Evolutionary conservation across 2,329 filamentous ascomycete species (phyloP).

Genomic region (Lomentospora prolificans): DNA sequence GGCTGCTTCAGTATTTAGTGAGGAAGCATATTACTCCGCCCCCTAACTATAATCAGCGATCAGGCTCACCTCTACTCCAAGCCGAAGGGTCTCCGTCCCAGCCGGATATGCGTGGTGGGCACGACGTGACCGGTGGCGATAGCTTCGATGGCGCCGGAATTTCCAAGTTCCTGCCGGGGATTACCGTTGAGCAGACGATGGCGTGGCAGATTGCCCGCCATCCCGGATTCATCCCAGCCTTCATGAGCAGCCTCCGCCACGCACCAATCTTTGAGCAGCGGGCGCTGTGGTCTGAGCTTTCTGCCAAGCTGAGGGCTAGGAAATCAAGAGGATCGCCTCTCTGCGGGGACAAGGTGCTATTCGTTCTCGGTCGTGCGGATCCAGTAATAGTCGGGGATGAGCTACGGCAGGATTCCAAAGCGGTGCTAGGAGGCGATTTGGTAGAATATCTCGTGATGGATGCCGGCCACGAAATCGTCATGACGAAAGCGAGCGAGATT

Average conservation of each 20-base stretch:
- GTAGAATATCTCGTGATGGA: conserved; percentile 47
- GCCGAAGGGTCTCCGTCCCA: conserved; percentile 12
- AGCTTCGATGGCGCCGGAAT: conserved; percentile 38
- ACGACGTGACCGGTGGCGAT: conserved; percentile 24
- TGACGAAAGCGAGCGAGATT: conserved; percentile 49
- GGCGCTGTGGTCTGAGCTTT: conserved; percentile 50
- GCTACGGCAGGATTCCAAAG: conserved; percentile 48
- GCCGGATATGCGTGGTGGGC: conserved; percentile 23
- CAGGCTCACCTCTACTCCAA: neutral
- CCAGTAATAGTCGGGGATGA: conserved; percentile 57
- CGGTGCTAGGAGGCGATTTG: conserved; percentile 45
- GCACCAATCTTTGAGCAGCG: conserved; percentile 58
- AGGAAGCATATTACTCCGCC: conserved; percentile 36
- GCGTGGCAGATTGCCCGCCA: conserved; percentile 61
- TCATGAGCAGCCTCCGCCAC: conserved; percentile 60
- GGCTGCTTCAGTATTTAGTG: conserved; percentile 44
- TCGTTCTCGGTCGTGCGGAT: conserved; percentile 59
- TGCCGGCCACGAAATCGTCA: conserved; percentile 61
- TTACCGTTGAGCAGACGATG: conserved; percentile 54
- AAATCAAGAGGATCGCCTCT: conserved; percentile 22
- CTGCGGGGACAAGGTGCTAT: conserved; percentile 41
- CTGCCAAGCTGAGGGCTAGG: conserved; percentile 34
- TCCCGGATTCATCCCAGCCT: conserved; percentile 57
- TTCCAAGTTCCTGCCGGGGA: conserved; percentile 36
- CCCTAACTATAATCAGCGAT: conserved; percentile 24